These are phyloP conservation scores for Backusella tuberculispora DNA, from an alignment of 192 early-diverging fungal genomes.

Conservation along the genomic window DNA sequence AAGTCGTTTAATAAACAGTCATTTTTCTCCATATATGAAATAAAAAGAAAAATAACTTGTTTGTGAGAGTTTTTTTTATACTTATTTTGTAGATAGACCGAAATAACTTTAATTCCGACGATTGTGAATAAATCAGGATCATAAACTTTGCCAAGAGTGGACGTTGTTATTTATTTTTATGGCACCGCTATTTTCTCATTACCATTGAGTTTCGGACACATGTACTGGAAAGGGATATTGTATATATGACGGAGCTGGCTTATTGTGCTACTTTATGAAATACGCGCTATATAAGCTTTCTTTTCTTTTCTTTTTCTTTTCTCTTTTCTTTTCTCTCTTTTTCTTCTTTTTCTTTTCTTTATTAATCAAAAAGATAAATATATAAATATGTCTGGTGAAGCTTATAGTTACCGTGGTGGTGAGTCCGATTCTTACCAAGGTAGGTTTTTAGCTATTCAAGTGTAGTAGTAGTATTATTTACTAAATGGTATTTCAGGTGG, in stretches of 20 bases:
- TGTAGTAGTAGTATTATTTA: not conserved
- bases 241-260: conserved; percentile 9
- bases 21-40: too few relatives aligned
- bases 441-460: not conserved
- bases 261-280: not conserved
- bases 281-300: conserved; percentile 3
- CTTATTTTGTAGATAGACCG: conserved; percentile 7
- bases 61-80: not conserved
- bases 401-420: not conserved
- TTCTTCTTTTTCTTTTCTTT: not conserved
- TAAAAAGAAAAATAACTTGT: not conserved
- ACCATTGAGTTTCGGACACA: conserved; percentile 11
- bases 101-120: conserved; percentile 11
- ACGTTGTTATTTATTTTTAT: not conserved
- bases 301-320: not conserved
- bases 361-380: not conserved
- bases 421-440: conserved; percentile 4
- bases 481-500: not conserved
- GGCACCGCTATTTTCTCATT: not conserved
- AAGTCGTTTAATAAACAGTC: too few relatives aligned
- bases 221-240: not conserved
- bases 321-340: not conserved
- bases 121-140: not conserved
- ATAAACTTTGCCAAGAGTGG: not conserved
- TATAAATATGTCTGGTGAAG: conserved; percentile 10